These are phyloP conservation scores for Diutina sp. DNA, from an alignment of 1,139 yeast species.

Conservation along the genomic window DNA sequence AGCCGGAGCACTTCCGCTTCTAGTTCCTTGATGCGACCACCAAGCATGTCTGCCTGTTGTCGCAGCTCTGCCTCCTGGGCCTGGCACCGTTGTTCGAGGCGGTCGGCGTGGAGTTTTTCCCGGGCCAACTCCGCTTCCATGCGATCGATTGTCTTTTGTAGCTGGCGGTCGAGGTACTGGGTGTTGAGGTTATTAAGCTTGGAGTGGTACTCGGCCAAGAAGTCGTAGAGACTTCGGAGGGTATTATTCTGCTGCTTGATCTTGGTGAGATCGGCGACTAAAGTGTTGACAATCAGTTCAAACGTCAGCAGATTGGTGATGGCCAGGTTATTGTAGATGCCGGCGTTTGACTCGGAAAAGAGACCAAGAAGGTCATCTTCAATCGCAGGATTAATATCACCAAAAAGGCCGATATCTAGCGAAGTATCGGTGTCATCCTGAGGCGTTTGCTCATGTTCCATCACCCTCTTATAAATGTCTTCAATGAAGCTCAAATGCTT, in stretches of 20 bases:
- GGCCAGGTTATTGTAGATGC: constrained; percentile 51
- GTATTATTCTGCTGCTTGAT: constrained; percentile 26
- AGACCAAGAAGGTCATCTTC: constrained; percentile 46
- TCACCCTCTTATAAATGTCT: constrained; percentile 15
- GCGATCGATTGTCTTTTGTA: constrained; percentile 4
- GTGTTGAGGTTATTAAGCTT: constrained; percentile 18
- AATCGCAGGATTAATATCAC: constrained; percentile 53
- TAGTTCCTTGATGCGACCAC: not conserved
- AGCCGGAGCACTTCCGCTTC: constrained; percentile 5
- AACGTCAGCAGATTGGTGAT: constrained; percentile 42
- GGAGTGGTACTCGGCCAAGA: constrained; percentile 16
- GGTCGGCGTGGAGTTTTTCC: constrained; percentile 16
- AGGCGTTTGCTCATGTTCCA: constrained; percentile 6
- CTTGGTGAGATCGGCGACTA: constrained; percentile 17
- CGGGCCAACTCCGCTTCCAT: not conserved
- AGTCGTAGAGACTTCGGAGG: constrained; percentile 17
- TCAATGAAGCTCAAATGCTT: constrained; percentile 33
- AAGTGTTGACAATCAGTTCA: constrained; percentile 21
- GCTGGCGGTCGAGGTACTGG: constrained; percentile 13
- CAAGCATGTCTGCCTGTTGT: not conserved
- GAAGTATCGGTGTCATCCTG: constrained; percentile 2
- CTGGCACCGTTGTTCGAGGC: constrained; percentile 14
- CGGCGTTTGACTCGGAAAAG: constrained; percentile 42
- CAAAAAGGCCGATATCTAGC: constrained; percentile 68
- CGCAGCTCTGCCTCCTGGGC: constrained; percentile 4